Percentiles rank a stretch among this genome's conserved stretches.
Evolutionary conservation across 176 grass and related monocot genomes (phyloP).

Genomic region (Tillandsia leiboldiana): DNA sequence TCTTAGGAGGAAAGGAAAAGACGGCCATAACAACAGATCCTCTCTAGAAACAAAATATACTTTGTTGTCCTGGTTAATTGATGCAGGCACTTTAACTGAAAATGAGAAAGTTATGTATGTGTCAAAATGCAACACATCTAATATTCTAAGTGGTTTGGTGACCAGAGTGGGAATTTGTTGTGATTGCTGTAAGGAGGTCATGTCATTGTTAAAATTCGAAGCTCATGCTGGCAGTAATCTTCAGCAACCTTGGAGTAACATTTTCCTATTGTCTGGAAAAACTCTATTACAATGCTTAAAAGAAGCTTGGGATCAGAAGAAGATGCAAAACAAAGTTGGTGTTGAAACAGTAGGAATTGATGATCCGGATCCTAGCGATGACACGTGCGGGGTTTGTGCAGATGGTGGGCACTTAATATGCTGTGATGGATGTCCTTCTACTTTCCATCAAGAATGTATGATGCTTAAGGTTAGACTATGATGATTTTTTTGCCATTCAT

Average conservation of each 20-base stretch:
- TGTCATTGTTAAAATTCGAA: slow-evolving; percentile 31
- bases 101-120: slow-evolving; percentile 46
- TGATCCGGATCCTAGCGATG: slow-evolving; percentile 51
- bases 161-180: slow-evolving; percentile 37
- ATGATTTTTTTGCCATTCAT: neutral
- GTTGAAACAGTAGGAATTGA: slow-evolving; percentile 10
- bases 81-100: slow-evolving; percentile 35
- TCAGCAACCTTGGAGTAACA: slow-evolving; percentile 39
- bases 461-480: slow-evolving; percentile 25
- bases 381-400: slow-evolving; percentile 72
- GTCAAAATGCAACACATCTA: slow-evolving; percentile 18
- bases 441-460: slow-evolving; percentile 72
- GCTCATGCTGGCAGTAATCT: slow-evolving; percentile 30
- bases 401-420: slow-evolving; percentile 66
- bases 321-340: slow-evolving; percentile 15
- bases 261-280: slow-evolving; percentile 53
- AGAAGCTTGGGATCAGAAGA: slow-evolving; percentile 8
- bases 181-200: slow-evolving; percentile 36
- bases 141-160: slow-evolving; percentile 39
- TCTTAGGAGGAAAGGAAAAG: neutral
- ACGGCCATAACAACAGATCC: neutral
- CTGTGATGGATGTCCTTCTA: slow-evolving; percentile 72
- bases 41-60: slow-evolving; percentile 31
- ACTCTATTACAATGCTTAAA: slow-evolving; percentile 24
- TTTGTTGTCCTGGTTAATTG: slow-evolving; percentile 60